Evolutionary conservation across 192 early-diverging fungal genomes (phyloP).

Genomic region (Anaeromyces robustus): DNA sequence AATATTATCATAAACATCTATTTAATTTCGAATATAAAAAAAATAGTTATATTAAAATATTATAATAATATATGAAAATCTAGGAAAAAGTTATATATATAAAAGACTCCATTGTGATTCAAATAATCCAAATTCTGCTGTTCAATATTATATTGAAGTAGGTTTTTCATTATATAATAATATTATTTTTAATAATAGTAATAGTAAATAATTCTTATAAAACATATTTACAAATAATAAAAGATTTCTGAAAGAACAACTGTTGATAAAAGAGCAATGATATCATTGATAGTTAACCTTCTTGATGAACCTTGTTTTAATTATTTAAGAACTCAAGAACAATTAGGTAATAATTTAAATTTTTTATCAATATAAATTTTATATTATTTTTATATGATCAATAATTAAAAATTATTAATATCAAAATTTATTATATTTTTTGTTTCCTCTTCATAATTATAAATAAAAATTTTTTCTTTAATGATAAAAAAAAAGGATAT

Average conservation of each 20-base stretch:
- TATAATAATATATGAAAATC: too few relatives aligned
- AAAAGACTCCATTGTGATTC: slow-evolving; percentile 41
- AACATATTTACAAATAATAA: background rate
- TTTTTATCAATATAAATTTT: too few relatives aligned
- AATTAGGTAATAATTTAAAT: too few relatives aligned
- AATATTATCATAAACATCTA: too few relatives aligned
- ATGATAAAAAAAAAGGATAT: background rate
- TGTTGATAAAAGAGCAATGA: slow-evolving; percentile 42
- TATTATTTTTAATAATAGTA: slow-evolving; percentile 1
- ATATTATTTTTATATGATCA: too few relatives aligned
- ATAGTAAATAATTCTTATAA: slow-evolving; percentile 34
- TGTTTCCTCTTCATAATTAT: too few relatives aligned
- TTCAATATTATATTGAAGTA: slow-evolving; percentile 66
- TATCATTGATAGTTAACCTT: slow-evolving; percentile 68
- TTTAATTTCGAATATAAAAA: too few relatives aligned
- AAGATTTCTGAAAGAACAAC: slow-evolving; percentile 15
- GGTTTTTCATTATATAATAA: background rate
- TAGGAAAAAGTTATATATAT: background rate
- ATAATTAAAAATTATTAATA: too few relatives aligned
- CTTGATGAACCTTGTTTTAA: slow-evolving; percentile 84
- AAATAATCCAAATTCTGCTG: slow-evolving; percentile 74
- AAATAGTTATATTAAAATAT: too few relatives aligned
- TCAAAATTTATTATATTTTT: too few relatives aligned
- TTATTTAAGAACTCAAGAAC: slow-evolving; percentile 82
- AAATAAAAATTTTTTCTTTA: too few relatives aligned